Evolutionary conservation across 2,329 filamentous ascomycete species (phyloP), one percentile per base, ranked within the genome.

Genomic region (Decorospora gaudefroyi): DNA sequence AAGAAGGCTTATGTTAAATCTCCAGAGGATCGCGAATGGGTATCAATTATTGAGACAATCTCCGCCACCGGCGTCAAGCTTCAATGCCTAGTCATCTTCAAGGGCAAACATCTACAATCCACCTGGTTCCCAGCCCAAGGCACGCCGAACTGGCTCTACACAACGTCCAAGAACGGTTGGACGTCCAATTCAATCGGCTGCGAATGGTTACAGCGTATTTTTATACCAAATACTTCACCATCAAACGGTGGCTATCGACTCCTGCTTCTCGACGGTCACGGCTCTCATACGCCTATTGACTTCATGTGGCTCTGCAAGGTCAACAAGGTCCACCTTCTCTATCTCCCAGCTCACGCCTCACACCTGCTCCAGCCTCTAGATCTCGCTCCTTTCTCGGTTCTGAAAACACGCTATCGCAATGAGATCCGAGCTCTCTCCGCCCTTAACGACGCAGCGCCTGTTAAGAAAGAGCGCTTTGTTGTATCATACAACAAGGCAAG

Each of bases 11-110:
- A 52, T 42, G 29, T 44, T 11, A 44, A 51, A 41, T 46, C 43
- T 36, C 47, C 26, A 53, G 49, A 57, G 38, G 43, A 56, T 49
- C 39, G 38, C 7, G 38, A 56, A 40, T 60, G 38, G 56, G 56
- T 51, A 19, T 53, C 21, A 16, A 48, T 57, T 30, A 39, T 57
- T 17, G 41, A 57, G 49, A 29, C 21, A 13, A 22, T 57, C 8
- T 47, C 18, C 10, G 42, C 53, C 12, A 35, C 15, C 3, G 36
- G 52, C 13, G 2, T 12, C 4, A 47, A 46, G 19, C 43, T 53
- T 3, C 26, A 39, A 26, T 41, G 27, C 17, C 25, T 42, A 29
- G 40, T 56, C 9, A 49, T 56, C 15, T 56, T 56, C 32, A 56
- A 54, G 35, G 52, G 50, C 16, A 43, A 59, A 34, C 28, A 38